Percentiles rank a stretch among this genome's conserved stretches.
phyloP scores from a whole-genome alignment of 2,329 filamentous ascomycete species.

The Scytalidium sp. region DNA sequence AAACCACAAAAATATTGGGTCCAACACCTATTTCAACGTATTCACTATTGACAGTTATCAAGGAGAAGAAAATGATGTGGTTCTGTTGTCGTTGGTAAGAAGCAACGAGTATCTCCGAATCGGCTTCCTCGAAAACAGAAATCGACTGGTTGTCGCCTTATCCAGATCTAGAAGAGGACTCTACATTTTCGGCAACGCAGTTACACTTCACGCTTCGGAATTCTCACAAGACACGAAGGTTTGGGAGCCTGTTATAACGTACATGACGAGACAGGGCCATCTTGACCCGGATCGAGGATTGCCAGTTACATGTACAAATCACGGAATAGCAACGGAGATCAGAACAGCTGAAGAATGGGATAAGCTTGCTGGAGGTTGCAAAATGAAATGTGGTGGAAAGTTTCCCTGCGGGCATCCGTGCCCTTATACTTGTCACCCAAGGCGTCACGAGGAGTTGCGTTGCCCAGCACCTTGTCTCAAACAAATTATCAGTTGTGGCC shows the following conservation, averaged over 20 bases:
- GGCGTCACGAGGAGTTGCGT: constrained; percentile 18
- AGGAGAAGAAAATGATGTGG: constrained; percentile 83
- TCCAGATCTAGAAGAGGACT: constrained; percentile 74
- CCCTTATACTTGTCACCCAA: constrained; percentile 23
- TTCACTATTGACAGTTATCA: constrained; percentile 87
- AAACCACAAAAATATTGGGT: constrained; percentile 36
- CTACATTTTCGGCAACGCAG: constrained; percentile 79
- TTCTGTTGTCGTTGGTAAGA: constrained; percentile 77
- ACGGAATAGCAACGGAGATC: constrained; percentile 50
- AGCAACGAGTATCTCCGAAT: constrained; percentile 57
- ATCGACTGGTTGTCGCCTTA: constrained; percentile 56
- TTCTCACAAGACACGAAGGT: constrained; percentile 14
- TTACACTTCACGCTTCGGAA: constrained; percentile 35
- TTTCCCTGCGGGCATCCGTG: constrained; percentile 28
- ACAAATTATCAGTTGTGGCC: constrained; percentile 22
- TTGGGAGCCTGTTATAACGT: constrained; percentile 30
- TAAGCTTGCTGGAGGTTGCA: constrained; percentile 50
- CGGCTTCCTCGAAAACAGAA: constrained; percentile 69
- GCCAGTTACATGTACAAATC: constrained; percentile 61
- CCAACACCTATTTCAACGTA: constrained; percentile 47
- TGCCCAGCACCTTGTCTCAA: constrained; percentile 21
- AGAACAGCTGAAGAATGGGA: constrained; percentile 51
- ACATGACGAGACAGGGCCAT: constrained; percentile 37
- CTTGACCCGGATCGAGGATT: constrained; percentile 39
- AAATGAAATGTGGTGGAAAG: constrained; percentile 37